These are phyloP conservation scores for Colletotrichum godetiae DNA, from an alignment of 2,329 filamentous ascomycete species.

Conservation along the genomic window DNA sequence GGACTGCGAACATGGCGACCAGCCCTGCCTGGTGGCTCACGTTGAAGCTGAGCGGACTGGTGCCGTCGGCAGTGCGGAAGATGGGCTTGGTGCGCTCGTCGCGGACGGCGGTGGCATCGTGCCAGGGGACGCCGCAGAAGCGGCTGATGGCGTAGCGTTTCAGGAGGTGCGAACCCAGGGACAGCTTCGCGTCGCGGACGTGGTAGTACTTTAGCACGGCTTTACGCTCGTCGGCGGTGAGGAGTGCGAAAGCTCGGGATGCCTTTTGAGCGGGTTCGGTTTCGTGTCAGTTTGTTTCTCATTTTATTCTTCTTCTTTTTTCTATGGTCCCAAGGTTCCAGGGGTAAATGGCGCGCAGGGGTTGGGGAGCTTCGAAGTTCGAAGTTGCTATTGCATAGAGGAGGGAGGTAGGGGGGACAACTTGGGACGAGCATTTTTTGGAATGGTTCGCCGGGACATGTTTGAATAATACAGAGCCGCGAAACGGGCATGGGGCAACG, in stretches of 20 bases:
- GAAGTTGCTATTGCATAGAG: neutral
- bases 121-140: constrained; percentile 70
- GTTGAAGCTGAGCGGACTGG: constrained; percentile 73
- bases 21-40: constrained; percentile 83
- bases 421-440: constrained; percentile 9
- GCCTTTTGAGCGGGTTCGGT: constrained; percentile 53
- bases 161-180: constrained; percentile 76
- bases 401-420: neutral
- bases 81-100: constrained; percentile 66
- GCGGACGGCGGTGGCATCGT: constrained; percentile 65
- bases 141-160: constrained; percentile 77
- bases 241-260: constrained; percentile 62
- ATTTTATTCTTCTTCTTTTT: neutral
- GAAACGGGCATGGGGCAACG: constrained; percentile 11
- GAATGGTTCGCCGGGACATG: neutral
- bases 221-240: constrained; percentile 66
- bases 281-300: constrained; percentile 9
- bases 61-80: constrained; percentile 60
- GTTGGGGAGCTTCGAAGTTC: neutral
- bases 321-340: neutral
- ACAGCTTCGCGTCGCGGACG: constrained; percentile 79
- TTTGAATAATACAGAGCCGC: neutral
- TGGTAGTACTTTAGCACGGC: constrained; percentile 72
- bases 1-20: constrained; percentile 72
- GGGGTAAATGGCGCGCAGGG: constrained; percentile 11